A percentile compares a stretch with the other conserved stretches of the same genome.
These are phyloP conservation scores for Fraxinus cuspidata DNA, from an alignment of 257 asterid genomes.

Conservation along the genomic window DNA sequence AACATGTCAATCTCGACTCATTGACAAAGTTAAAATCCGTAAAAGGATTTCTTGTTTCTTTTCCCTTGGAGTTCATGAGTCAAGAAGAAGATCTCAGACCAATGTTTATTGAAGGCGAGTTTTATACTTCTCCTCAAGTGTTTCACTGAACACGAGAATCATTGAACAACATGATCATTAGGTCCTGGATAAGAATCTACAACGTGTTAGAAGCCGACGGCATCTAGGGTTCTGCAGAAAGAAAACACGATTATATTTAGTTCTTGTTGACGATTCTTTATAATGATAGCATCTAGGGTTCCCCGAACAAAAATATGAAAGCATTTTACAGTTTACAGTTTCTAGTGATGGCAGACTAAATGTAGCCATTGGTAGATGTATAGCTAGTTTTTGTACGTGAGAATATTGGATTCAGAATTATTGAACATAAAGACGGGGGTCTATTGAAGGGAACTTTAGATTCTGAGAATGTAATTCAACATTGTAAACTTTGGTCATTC, in stretches of 20 bases:
- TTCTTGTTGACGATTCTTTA: not conserved
- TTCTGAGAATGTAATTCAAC: not conserved
- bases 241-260: not conserved
- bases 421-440: not conserved
- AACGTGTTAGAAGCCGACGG: not conserved
- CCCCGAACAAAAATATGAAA: not conserved
- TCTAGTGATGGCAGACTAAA: not conserved
- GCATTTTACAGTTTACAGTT: not conserved
- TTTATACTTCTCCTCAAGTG: constrained; percentile 80
- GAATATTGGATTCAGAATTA: not conserved
- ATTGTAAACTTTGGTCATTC: not conserved
- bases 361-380: not conserved
- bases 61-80: constrained; percentile 85
- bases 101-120: constrained; percentile 82
- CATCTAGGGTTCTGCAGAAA: not conserved
- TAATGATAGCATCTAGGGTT: not conserved
- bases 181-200: not conserved
- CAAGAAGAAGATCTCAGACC: constrained; percentile 89
- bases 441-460: not conserved
- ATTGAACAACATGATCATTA: not conserved
- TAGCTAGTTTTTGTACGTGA: not conserved
- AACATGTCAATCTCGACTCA: constrained; percentile 38
- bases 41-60: constrained; percentile 82
- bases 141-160: constrained; percentile 52
- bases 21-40: constrained; percentile 50